Conservation (phyloP, 805 yeast genomes). For the Cyberlindnera subsufficiens region DNA sequence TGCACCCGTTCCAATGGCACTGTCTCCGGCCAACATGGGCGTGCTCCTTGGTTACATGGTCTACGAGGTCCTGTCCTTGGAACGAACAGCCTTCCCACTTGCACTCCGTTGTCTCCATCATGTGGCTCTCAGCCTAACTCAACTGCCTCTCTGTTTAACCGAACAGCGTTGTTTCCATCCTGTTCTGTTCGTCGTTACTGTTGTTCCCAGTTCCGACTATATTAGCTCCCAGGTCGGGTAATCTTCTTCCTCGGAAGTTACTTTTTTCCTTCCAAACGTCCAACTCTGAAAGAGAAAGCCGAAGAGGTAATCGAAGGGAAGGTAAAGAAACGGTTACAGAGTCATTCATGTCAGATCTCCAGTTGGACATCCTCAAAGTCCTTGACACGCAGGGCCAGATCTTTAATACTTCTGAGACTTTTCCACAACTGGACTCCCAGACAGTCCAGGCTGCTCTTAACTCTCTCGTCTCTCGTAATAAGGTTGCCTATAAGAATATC, state of each 20-base stretch:
- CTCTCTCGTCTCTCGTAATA: conserved; percentile 77
- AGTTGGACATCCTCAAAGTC: conserved; percentile 53
- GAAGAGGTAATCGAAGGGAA: no score
- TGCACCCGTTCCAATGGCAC: conserved; percentile 61
- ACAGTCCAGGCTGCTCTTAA: conserved; percentile 76
- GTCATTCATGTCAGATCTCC: conserved; percentile 60
- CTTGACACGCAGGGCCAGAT: conserved; percentile 61
- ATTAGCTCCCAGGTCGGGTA: no score
- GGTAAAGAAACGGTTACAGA: no score
- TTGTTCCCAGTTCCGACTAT: no score
- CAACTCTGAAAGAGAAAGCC: background rate
- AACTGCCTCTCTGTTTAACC: background rate
- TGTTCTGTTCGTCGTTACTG: no score
- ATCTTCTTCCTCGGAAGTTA: background rate
- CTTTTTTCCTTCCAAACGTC: background rate
- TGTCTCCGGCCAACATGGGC: conserved; percentile 1
- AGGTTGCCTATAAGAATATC: conserved; percentile 65
- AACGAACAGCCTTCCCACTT: conserved; percentile 9
- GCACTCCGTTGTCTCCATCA: conserved; percentile 3
- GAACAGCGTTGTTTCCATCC: background rate
- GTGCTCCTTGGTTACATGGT: conserved; percentile 9
- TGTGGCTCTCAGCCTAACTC: no score
- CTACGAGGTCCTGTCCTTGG: conserved; percentile 3
- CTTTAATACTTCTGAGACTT: conserved; percentile 59
- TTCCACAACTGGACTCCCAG: conserved; percentile 61